Evolutionary conservation across 768 basidiomycete genomes (phyloP), one percentile per base, ranked within the genome.

Genomic region (Pseudohyphozyma bogoriensis): DNA sequence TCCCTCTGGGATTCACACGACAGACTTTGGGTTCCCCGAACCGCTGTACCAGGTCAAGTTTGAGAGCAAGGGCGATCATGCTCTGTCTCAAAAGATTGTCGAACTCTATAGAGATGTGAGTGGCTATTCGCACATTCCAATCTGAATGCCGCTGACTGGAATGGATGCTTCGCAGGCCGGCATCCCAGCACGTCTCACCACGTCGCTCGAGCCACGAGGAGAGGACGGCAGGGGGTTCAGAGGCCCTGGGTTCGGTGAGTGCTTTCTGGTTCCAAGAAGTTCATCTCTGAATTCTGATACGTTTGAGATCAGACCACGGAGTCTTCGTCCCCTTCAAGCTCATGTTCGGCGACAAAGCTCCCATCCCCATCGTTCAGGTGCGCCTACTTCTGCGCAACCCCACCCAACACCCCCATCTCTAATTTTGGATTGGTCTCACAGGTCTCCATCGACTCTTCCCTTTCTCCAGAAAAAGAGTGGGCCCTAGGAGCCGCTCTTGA

Each of bases 321-420:
- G 85, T 87, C 47, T 88, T 87, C 70, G 76, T 89, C 16, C 87
- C 87, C 3, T 86, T 88, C 77, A 76, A 78, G 47, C 70, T 84
- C 60, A 88, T 88, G 86, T 87, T 88, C 68, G 53, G 44, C n/a
- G 59, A 64, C n/a, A 1, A 28, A 0, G 39, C 58, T 50, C 79
- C 83, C 8, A 74, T 88, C 22, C 87, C 87, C 3, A 79, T 88
- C 67, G 80, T 87, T 24, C 79, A 87, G 73, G 63, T 59, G 10
- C 47, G 42, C n/a, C 4, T 32, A 10, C 15, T 83, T 81, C 3
- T 83, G 82, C 37, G n/a, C 52, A 33, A 39, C 15, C 15, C 16
- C 6, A 10, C 9, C 13, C 60, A 1, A 7, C 40, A 7, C 40
- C 24, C 55, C 9, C 33, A n/a, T 3, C 26, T 12, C 51, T 35